These are phyloP conservation scores for Boletales sp. DNA, from an alignment of 768 basidiomycete genomes.

Conservation along the genomic window DNA sequence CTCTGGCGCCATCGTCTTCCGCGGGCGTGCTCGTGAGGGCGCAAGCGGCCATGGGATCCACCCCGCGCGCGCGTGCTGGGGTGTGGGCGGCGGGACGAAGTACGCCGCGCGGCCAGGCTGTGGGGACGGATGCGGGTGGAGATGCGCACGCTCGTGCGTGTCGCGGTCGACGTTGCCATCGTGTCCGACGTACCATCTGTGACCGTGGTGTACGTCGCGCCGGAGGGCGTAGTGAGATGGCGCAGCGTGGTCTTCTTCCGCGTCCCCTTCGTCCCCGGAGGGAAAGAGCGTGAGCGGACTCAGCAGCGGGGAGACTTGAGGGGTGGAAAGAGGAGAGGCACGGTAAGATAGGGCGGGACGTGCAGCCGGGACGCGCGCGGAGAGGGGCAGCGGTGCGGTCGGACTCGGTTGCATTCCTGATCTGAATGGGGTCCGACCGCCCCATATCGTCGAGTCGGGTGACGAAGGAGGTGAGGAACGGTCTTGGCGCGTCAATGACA, in stretches of 20 bases:
- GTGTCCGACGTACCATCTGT: conserved; percentile 31
- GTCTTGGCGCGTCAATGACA: conserved; percentile 31
- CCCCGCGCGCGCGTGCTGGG: conserved; percentile 20
- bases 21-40: conserved; percentile 50
- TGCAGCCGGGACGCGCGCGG: conserved; percentile 40
- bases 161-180: conserved; percentile 6
- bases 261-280: conserved; percentile 44
- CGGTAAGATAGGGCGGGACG: conserved; percentile 36
- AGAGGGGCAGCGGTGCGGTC: conserved; percentile 33
- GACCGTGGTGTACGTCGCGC: conserved; percentile 31
- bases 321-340: conserved; percentile 35
- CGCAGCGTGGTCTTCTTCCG: conserved; percentile 41
- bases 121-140: background rate
- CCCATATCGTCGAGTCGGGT: conserved; percentile 37
- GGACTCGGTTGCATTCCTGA: conserved; percentile 38
- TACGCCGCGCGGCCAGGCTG: conserved; percentile 13
- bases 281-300: conserved; percentile 34
- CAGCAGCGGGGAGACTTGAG: conserved; percentile 37
- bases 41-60: conserved; percentile 50
- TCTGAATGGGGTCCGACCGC: conserved; percentile 42
- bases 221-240: conserved; percentile 46
- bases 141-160: background rate
- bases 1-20: conserved; percentile 47
- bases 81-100: conserved; percentile 39
- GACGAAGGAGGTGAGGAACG: conserved; percentile 21